Percentiles rank a stretch among this genome's conserved stretches.
phyloP scores from a whole-genome alignment of 2,329 filamentous ascomycete species.

The Didymosphaeria variabile region DNA sequence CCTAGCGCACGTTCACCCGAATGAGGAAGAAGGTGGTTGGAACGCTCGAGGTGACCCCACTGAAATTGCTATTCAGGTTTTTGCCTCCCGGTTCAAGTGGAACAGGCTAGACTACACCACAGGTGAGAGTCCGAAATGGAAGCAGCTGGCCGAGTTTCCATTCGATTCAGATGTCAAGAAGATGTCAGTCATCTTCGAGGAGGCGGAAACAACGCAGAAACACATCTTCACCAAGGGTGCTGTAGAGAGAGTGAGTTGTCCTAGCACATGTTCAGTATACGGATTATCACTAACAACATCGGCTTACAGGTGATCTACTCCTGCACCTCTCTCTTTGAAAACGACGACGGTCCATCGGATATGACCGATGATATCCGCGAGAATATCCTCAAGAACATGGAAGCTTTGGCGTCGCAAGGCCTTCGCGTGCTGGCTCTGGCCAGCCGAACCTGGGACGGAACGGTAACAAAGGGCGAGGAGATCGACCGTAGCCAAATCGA shows the following conservation, averaged over 20 bases:
- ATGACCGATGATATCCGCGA: conserved; percentile 64
- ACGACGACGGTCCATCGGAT: conserved; percentile 50
- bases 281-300: not conserved
- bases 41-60: conserved; percentile 58
- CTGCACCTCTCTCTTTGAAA: conserved; percentile 63
- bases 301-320: conserved; percentile 62
- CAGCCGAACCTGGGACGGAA: conserved; percentile 54
- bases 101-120: conserved; percentile 63
- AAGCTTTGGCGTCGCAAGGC: conserved; percentile 70
- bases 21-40: conserved; percentile 50
- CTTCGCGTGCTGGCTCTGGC: conserved; percentile 75
- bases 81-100: conserved; percentile 73
- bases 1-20: conserved; percentile 60
- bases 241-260: conserved; percentile 64
- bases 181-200: conserved; percentile 75
- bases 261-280: not conserved
- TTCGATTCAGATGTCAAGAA: conserved; percentile 80
- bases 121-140: conserved; percentile 41
- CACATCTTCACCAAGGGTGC: conserved; percentile 71
- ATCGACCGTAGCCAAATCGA: conserved; percentile 71
- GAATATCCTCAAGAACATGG: conserved; percentile 73
- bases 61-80: conserved; percentile 79
- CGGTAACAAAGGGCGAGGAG: conserved; percentile 56
- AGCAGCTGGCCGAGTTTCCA: conserved; percentile 69
- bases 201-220: conserved; percentile 51